A percentile compares a stretch with the other conserved stretches of the same genome.
Conservation (phyloP, 106 monocot genomes). For the Acorus calamus region DNA sequence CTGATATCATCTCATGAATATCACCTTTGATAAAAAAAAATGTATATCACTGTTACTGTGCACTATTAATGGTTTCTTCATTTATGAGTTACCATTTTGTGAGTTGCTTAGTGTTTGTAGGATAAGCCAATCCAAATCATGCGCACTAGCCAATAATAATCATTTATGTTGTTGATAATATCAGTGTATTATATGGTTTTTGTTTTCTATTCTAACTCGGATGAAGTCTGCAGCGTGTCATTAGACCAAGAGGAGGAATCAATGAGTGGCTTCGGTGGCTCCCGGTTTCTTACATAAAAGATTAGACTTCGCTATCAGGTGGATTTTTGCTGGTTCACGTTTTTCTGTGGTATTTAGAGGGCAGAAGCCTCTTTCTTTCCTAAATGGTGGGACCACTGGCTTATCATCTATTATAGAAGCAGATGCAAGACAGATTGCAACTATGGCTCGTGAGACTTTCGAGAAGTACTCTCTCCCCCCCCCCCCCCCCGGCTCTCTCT, state of each 20-base stretch:
- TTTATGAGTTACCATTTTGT: too few relatives aligned
- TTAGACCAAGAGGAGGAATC: slow-evolving; percentile 78
- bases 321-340: slow-evolving; percentile 42
- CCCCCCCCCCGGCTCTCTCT: too few relatives aligned
- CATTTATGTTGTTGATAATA: too few relatives aligned
- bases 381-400: slow-evolving; percentile 50
- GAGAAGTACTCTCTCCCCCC: slow-evolving; percentile 63
- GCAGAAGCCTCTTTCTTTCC: slow-evolving; percentile 33
- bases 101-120: too few relatives aligned
- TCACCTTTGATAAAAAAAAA: too few relatives aligned
- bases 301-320: slow-evolving; percentile 38
- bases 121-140: too few relatives aligned
- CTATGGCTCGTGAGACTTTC: slow-evolving; percentile 68
- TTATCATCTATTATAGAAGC: slow-evolving; percentile 83
- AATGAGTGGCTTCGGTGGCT: slow-evolving; percentile 91
- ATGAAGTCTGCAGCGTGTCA: slow-evolving; percentile 56
- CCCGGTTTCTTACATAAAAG: slow-evolving; percentile 72
- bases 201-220: slow-evolving; percentile 1
- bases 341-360: slow-evolving; percentile 23
- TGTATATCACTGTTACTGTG: too few relatives aligned
- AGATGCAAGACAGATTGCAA: slow-evolving; percentile 69
- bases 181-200: not conserved
- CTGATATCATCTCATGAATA: too few relatives aligned
- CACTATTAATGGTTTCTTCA: too few relatives aligned
- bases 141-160: too few relatives aligned